A percentile compares a stretch with the other conserved stretches of the same genome.
Evolutionary conservation across 2,329 filamentous ascomycete genomes (phyloP).

Genomic region (Colletotrichum falcatum): DNA sequence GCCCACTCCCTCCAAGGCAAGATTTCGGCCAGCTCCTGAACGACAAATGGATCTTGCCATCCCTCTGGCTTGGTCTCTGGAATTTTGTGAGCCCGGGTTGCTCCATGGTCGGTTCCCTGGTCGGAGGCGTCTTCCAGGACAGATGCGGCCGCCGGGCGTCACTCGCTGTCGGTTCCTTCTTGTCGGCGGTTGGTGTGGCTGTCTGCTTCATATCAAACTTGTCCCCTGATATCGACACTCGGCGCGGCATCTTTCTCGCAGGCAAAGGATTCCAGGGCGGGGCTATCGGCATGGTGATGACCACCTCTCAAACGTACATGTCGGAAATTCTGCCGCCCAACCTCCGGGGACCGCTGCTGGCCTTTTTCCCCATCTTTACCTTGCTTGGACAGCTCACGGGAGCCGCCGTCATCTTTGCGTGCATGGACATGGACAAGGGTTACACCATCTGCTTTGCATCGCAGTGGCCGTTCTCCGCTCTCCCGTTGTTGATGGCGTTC

Average conservation of each 20-base stretch:
- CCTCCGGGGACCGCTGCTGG: constrained; percentile 60
- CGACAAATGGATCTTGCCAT: constrained; percentile 53
- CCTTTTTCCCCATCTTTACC: constrained; percentile 62
- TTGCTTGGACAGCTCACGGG: constrained; percentile 62
- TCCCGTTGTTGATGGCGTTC: constrained; percentile 56
- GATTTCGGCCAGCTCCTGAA: constrained; percentile 51
- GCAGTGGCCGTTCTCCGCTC: constrained; percentile 57
- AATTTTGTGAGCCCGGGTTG: constrained; percentile 54
- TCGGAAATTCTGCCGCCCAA: constrained; percentile 61
- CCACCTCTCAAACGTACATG: constrained; percentile 60
- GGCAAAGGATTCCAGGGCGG: constrained; percentile 60
- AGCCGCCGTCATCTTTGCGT: constrained; percentile 55
- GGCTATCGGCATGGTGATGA: constrained; percentile 58
- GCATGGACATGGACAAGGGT: constrained; percentile 47
- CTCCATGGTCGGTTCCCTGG: constrained; percentile 52
- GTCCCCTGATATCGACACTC: constrained; percentile 43
- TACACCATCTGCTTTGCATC: constrained; percentile 57
- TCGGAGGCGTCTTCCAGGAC: constrained; percentile 56
- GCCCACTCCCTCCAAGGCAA: constrained; percentile 30
- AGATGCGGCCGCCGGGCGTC: constrained; percentile 52
- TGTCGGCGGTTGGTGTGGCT: constrained; percentile 53
- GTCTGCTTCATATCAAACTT: constrained; percentile 46
- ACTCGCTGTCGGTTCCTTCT: constrained; percentile 50
- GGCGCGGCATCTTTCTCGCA: constrained; percentile 55
- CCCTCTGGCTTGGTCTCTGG: constrained; percentile 59